Conservation (phyloP, 2,329 filamentous ascomycete genomes). For the Colletotrichum scovillei region DNA sequence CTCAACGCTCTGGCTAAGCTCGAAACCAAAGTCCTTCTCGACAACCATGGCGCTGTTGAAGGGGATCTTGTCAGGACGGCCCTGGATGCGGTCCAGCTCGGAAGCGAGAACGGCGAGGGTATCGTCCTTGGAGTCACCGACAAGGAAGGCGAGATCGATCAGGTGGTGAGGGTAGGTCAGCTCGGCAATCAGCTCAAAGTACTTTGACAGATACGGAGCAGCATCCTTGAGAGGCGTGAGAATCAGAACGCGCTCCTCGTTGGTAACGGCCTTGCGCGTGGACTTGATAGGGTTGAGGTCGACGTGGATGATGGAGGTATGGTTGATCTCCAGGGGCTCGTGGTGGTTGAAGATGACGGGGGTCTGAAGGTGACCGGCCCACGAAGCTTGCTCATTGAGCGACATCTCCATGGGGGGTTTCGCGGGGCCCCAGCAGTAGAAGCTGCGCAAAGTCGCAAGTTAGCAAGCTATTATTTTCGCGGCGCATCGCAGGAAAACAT, state of each 20-base stretch:
- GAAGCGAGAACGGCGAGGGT: conserved; percentile 87
- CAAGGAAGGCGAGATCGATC: conserved; percentile 94
- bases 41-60: conserved; percentile 89
- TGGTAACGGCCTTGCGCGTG: conserved; percentile 80
- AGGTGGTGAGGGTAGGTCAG: conserved; percentile 94
- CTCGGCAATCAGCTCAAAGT: conserved; percentile 92
- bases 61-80: conserved; percentile 79
- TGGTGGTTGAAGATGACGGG: conserved; percentile 98
- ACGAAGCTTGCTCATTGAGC: conserved; percentile 88
- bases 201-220: conserved; percentile 81
- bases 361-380: conserved; percentile 89
- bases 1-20: conserved; percentile 81
- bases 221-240: conserved; percentile 95
- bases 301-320: conserved; percentile 80
- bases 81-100: conserved; percentile 90
- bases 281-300: conserved; percentile 89
- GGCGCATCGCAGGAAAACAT: neutral
- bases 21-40: conserved; percentile 88
- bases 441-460: conserved; percentile 64
- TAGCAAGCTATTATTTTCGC: conserved; percentile 3
- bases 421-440: conserved; percentile 95
- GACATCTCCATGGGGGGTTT: conserved; percentile 98
- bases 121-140: conserved; percentile 91
- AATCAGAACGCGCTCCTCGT: conserved; percentile 89
- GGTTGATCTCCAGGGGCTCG: conserved; percentile 85